Conservation (phyloP, 1,139 yeast species). For the Spathaspora jeffriesii region DNA sequence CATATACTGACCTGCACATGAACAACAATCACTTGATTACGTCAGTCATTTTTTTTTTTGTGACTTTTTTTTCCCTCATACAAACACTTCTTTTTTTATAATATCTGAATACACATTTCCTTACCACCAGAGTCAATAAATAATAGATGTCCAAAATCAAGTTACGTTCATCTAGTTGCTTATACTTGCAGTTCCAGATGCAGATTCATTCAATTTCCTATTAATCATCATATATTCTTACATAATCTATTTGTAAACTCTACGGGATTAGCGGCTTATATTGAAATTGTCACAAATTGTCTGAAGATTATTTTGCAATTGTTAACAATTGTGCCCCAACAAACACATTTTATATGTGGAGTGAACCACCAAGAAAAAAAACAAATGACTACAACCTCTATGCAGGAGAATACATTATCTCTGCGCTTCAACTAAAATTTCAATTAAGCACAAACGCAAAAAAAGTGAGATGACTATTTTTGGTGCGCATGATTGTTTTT, state of each 20-base stretch:
- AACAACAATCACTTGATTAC: neutral
- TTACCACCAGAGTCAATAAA: neutral
- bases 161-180: neutral
- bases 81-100: neutral
- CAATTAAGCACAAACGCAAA: neutral
- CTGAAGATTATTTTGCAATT: neutral
- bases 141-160: neutral
- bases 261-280: neutral
- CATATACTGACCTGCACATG: neutral
- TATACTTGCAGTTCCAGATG: neutral
- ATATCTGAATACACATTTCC: no score
- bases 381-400: neutral
- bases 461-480: neutral
- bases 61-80: neutral
- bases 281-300: neutral
- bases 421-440: neutral
- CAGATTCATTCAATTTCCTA: neutral
- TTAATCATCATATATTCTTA: neutral
- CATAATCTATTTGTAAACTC: neutral
- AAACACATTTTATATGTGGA: neutral
- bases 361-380: neutral
- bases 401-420: neutral
- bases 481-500: no score
- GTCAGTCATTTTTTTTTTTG: neutral
- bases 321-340: constrained; percentile 1